Evolutionary conservation across 768 basidiomycete species (phyloP), one percentile per base, ranked within the genome.

Genomic region (Auricularia auricula-judae): DNA sequence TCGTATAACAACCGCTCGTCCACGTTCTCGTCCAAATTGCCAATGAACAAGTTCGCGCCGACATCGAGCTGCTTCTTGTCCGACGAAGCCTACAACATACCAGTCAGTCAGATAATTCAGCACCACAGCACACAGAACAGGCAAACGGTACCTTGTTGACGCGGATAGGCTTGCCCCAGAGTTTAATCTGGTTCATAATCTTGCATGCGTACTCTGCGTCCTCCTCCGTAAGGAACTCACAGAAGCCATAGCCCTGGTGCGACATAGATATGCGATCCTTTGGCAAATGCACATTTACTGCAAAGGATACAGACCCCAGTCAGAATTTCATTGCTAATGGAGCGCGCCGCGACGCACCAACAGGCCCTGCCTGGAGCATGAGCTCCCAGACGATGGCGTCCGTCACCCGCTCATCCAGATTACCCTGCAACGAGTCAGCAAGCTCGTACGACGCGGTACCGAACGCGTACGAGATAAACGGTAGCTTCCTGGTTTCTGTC

Each of bases 171-270:
- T 98, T 98, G 33, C 97, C 97, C 85, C 91, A 99, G 63, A 99
- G 76, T 76, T 99, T 99, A 74, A 99, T 98, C 81, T 98, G 96
- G 74, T 99, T 99, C 96, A 98, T 98, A 70, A 98, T 98, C 82
- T 98, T 97, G 83, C 96, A 98, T 65, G 94, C 96, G 76, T 99
- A 99, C 77, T 99, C 97, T 67, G 97, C 94, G 78, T 98, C 97
- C 75, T 97, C 95, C 79, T 98, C 95, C 44, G 94, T 94, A 76
- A 96, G 79, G 76, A 99, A 98, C 81, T 99, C 97, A 83, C 96
- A 98, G 79, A 99, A 99, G 47, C 97, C 97, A 77, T 98, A 99
- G 59, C 97, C 97, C 77, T 99, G 97, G 74, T 98, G 97, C 1
- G 91, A 83, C 91, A 95, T 96, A 12, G 94, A 97, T 64, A 99